Conservation (phyloP, 257 asterid species). For the Ilex asprella region DNA sequence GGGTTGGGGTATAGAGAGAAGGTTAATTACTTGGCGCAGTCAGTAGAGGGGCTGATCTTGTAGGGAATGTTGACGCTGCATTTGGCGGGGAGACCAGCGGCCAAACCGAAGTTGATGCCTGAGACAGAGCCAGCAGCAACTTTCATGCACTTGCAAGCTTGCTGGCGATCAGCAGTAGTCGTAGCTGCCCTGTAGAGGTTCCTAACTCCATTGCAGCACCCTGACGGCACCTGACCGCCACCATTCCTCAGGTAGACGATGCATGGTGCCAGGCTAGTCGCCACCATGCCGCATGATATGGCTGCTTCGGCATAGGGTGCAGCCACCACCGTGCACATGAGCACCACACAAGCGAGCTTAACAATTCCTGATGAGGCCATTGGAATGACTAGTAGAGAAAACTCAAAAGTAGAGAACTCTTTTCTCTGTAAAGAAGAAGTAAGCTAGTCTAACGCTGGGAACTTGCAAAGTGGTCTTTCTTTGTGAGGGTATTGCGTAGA, state of each 20-base stretch:
- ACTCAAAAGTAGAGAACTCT: too few species aligned
- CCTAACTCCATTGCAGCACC: conserved; percentile 30
- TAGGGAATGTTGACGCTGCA: conserved; percentile 51
- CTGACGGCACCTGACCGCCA: conserved; percentile 2
- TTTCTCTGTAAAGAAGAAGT: too few species aligned
- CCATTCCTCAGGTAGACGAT: conserved; percentile 2
- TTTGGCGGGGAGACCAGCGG: conserved; percentile 38
- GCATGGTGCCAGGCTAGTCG: conserved; percentile 22
- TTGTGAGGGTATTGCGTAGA: too few species aligned
- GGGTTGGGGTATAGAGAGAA: too few species aligned
- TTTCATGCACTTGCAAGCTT: conserved; percentile 28
- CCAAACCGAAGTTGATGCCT: conserved; percentile 18
- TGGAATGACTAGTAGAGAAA: neutral
- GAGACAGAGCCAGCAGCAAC: neutral
- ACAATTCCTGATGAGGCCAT: neutral
- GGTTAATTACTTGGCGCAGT: conserved; percentile 41
- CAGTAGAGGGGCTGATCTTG: conserved; percentile 47
- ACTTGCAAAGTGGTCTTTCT: too few species aligned
- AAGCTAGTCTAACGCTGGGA: too few species aligned
- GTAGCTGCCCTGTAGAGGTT: conserved; percentile 15
- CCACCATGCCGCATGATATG: conserved; percentile 22
- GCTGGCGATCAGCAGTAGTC: conserved; percentile 27
- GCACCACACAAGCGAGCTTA: conserved; percentile 15
- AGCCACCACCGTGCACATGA: conserved; percentile 19
- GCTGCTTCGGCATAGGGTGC: conserved; percentile 13